Conservation (phyloP, 2,329 filamentous ascomycete genomes). For the Aaosphaeria arxii region DNA sequence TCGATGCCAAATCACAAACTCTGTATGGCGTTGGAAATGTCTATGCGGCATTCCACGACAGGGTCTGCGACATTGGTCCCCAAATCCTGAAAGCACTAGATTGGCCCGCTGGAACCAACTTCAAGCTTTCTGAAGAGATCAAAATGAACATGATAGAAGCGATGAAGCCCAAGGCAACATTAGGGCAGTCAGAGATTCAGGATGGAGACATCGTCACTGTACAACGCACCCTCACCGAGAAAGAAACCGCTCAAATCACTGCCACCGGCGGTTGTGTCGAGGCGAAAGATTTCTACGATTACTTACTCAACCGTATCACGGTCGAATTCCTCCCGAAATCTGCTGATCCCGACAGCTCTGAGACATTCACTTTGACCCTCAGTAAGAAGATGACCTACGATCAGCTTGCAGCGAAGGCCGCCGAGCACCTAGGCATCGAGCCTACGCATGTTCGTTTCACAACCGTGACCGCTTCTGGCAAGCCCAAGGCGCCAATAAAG, state of each 20-base stretch:
- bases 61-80: constrained; percentile 78
- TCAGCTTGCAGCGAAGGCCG: constrained; percentile 78
- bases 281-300: constrained; percentile 87
- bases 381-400: constrained; percentile 91
- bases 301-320: constrained; percentile 77
- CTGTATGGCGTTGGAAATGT: constrained; percentile 76
- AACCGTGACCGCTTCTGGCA: constrained; percentile 77
- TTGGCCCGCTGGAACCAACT: constrained; percentile 73
- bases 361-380: constrained; percentile 71
- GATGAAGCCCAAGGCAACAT: constrained; percentile 85
- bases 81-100: constrained; percentile 78
- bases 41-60: constrained; percentile 84
- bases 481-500: constrained; percentile 75
- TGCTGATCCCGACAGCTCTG: constrained; percentile 54
- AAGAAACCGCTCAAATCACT: constrained; percentile 36
- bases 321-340: constrained; percentile 73
- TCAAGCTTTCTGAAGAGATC: constrained; percentile 90
- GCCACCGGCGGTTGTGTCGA: constrained; percentile 55
- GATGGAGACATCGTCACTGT: constrained; percentile 97
- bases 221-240: constrained; percentile 62
- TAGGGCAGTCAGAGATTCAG: constrained; percentile 90
- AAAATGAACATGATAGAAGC: constrained; percentile 96
- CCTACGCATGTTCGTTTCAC: constrained; percentile 89
- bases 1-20: constrained; percentile 73
- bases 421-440: constrained; percentile 70